Evolutionary conservation across 176 grass and related monocot species (phyloP), one percentile per base, ranked within the genome.

Genomic region (Dendrocalamus sinicus): DNA sequence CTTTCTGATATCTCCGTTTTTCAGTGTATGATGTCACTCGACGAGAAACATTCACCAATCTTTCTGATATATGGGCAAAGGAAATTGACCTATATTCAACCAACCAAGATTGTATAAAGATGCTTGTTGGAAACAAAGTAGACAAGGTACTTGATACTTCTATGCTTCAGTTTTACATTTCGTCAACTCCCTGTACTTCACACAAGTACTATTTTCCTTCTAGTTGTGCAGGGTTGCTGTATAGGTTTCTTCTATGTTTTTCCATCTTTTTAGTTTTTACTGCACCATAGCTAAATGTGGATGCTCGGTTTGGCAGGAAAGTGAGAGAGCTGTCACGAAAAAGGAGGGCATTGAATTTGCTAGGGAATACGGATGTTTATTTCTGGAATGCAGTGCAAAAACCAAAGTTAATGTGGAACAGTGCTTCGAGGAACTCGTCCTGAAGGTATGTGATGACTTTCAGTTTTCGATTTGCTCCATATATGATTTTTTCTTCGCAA

Each of bases 71-170:
- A 84, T 99, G 96, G 91, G 90, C 96, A 0, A 99, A 99, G 88
- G 93, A 99, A 94, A 94, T 96, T 75, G 96, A 99, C n/a, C 92
- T 99, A 26, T 99, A 99, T 68, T 99, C 96, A 79, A 99, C 96
- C 19, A 99, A 99, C 83, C 92, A 99, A 78, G 93, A 99, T 70
- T 99, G 93, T 82, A 94, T 99, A 81, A 99, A 99, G 84, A 99
- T 99, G 96, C 92, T 99, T 85, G 96, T 96, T 47, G 96, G 93
- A 30, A 99, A 99, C 79, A 99, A 99, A 93, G 92, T 94, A 54
- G 96, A 99, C 79, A 99, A 99, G 96, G 93, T 96, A 89, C 40
- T 50, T 50, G 23, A 60, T 60, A 60, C 26, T 83, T 78, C 4
- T 80, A 19, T 61, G 17, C 66, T 6, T 7, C 6, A 69, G 30